phyloP scores from a whole-genome alignment of 140 eudicot genomes.

The Erigeron philadelphicus region DNA sequence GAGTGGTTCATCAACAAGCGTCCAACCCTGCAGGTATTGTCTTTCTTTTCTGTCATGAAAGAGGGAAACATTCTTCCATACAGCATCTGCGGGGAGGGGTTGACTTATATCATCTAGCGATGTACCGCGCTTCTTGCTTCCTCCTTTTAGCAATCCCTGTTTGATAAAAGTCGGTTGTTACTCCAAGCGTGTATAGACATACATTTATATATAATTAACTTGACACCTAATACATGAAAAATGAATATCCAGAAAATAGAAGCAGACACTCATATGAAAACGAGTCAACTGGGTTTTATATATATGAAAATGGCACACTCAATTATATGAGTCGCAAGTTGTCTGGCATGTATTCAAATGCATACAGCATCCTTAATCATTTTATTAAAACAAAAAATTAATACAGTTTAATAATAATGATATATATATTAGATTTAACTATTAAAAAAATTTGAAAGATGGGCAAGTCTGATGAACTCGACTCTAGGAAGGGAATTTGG shows the following conservation, averaged over 20 bases:
- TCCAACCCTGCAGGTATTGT: constrained; percentile 66
- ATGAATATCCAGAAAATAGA: background rate
- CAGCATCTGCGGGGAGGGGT: constrained; percentile 71
- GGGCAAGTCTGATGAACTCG: background rate
- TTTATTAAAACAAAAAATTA: background rate
- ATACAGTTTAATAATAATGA: background rate
- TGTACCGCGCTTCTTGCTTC: constrained; percentile 74
- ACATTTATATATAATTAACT: background rate
- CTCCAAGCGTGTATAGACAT: constrained; percentile 13
- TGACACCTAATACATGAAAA: background rate
- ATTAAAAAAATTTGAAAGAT: background rate
- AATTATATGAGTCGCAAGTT: background rate
- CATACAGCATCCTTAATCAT: background rate
- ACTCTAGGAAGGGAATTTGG: too few species aligned
- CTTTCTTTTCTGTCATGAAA: constrained; percentile 49
- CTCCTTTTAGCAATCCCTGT: constrained; percentile 86
- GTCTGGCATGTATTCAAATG: background rate
- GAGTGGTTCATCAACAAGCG: constrained; percentile 68
- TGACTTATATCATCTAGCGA: constrained; percentile 60
- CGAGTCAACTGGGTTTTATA: constrained; percentile 2
- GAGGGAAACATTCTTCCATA: constrained; percentile 57
- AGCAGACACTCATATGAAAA: background rate
- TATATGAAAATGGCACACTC: background rate
- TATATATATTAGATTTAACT: background rate
- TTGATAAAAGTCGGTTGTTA: background rate